A percentile compares a stretch with the other conserved stretches of the same genome.
Evolutionary conservation across 345 rosid genomes (phyloP).

Genomic region (Rhodamnia argentea): DNA sequence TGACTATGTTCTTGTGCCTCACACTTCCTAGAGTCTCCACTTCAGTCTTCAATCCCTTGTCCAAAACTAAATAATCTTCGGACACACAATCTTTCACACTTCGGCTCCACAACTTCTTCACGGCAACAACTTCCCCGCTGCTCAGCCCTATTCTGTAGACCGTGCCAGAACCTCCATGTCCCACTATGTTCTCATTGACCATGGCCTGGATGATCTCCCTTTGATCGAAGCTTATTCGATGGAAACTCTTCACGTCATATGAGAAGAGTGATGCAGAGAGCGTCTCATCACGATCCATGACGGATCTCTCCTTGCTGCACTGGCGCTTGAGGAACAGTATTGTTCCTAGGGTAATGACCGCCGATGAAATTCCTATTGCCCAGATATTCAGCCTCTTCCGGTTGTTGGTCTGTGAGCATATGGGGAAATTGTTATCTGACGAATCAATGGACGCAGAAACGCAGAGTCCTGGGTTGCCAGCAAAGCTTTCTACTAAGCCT

Average conservation of each 20-base stretch:
- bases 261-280: slow-evolving; percentile 56
- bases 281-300: slow-evolving; percentile 46
- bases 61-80: slow-evolving; percentile 33
- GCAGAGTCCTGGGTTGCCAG: slow-evolving; percentile 81
- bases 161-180: slow-evolving; percentile 81
- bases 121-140: slow-evolving; percentile 72
- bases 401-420: slow-evolving; percentile 33
- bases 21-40: slow-evolving; percentile 84
- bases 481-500: slow-evolving; percentile 71
- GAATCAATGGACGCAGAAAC: slow-evolving; percentile 39
- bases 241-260: slow-evolving; percentile 77
- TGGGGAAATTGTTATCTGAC: slow-evolving; percentile 35
- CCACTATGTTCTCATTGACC: slow-evolving; percentile 75
- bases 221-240: slow-evolving; percentile 57
- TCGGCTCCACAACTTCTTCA: slow-evolving; percentile 68
- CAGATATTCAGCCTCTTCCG: slow-evolving; percentile 46
- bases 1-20: slow-evolving; percentile 87
- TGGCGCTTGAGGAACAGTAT: slow-evolving; percentile 50
- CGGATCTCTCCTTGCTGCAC: slow-evolving; percentile 30
- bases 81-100: slow-evolving; percentile 39
- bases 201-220: slow-evolving; percentile 65
- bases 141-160: slow-evolving; percentile 60
- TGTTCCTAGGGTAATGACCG: slow-evolving; percentile 40
- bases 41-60: slow-evolving; percentile 67
- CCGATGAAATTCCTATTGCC: slow-evolving; percentile 47